Base-by-base conservation (phyloP, 2,329 filamentous ascomycete species). In the Penicillium sp. region DNA sequence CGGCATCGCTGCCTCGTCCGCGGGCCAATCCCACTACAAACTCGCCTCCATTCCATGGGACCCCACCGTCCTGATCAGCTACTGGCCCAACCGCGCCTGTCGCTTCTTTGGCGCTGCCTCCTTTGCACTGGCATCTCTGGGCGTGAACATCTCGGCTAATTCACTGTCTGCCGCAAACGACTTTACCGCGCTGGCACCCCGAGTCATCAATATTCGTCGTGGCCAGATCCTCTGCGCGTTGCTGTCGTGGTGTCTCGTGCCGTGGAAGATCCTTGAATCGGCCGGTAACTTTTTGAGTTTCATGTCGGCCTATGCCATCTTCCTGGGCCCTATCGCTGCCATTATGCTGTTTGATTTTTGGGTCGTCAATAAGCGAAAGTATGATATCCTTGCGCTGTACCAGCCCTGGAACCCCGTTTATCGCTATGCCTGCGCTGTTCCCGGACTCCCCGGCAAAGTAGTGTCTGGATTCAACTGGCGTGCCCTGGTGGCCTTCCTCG, bases 231-330 rank as follows among this genome's bases (percentile, higher is more conserved):
- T 84, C 39, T 78, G 79, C 5, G 79, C 80, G 1, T 45, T 84
- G 3, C 65, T 83, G 0, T 79, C 79, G 20, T 86, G 82, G 82
- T 76, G 77, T 2, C 74, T 86, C 28, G 81, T 84, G 1, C 83
- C 83, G 1, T 87, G 84, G 84, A 85, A 85, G 69, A 87, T 87
- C 51, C 72, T 87, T 16, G 74, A 68, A 30, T 83, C 79, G 0
- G 84, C 84, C 2, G 65, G 69, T 2, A 82, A 78, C 1, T 82
- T 87, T 58, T 69, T 86, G 3, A 78, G 80, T 39, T 89, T 88
- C 69, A 86, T 89, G 79, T 76, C 79, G 39, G 85, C 84, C 0
- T 84, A 86, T 64, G 79, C 80, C 1, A 77, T 87, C 35, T 88
- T 88, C 69, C 72, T 88, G 0, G 84, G 81, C 0, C 84, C 84